Base-by-base conservation (phyloP, 2,329 filamentous ascomycete species). In the Alternaria solani region DNA sequence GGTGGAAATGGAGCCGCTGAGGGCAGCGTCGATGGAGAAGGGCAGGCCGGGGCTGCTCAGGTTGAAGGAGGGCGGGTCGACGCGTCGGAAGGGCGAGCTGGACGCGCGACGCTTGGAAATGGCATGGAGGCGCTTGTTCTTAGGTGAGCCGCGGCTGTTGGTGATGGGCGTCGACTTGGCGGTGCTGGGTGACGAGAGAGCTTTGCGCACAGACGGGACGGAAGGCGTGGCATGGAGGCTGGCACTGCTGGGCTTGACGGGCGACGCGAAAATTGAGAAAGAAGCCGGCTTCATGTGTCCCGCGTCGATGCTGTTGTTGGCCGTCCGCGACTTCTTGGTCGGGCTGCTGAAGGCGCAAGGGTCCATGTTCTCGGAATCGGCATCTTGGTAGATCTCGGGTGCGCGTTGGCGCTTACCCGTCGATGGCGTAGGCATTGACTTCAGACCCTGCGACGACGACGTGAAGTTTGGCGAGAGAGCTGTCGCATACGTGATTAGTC, bases 1-100 rank as follows among this genome's bases (percentile, higher is more conserved):
- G 63, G 84, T 84, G 6, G 89, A 82, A 55, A 94, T 87, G 28
- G 91, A 93, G 51, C 91, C 91, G 75, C 87, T 91, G 64, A 96
- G 86, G 4, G 93, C 94, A 25, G 92, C 91, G 74, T 95, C 91
- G 61, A 97, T 88, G 54, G 91, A 94, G 79, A 97, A 96, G 0
- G 92, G 91, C 4, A 90, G 76, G 5, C 71, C 71, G 8, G 78
- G 74, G 32, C 79, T 80, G 57, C 80, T 74, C 55, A 82, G 62
- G 81, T 80, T 79, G 75, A 89, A 89, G 14, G 85, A 79, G 2
- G 91, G 89, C 1, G 91, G 89, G 67, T 94, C 90, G 55, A 94
- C 83, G 47, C 92, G 91, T 44, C 86, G 82, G 77, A 89, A 88
- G 6, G 87, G 84, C n/a, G 84, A 85, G 67, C 61, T 71, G 16